These are phyloP conservation scores for Penicillium sp. DNA, from an alignment of 2,329 filamentous ascomycete genomes.

Conservation along the genomic window DNA sequence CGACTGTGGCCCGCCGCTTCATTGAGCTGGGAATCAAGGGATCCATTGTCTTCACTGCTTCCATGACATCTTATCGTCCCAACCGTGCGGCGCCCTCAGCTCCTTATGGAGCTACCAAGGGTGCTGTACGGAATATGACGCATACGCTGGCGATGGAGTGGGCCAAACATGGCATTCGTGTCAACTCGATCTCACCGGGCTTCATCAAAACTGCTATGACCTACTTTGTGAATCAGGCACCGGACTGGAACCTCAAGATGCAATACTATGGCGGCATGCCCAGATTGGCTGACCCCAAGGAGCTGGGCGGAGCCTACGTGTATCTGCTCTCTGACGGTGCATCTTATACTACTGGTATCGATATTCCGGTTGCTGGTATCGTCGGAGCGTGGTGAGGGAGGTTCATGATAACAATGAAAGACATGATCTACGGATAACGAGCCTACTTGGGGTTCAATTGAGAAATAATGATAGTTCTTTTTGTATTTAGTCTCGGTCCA, in stretches of 20 bases:
- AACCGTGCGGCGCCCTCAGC: conserved; percentile 53
- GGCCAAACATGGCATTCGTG: conserved; percentile 40
- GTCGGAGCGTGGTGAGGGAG: neutral
- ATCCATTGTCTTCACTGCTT: conserved; percentile 46
- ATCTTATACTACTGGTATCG: conserved; percentile 38
- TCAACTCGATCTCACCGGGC: conserved; percentile 48
- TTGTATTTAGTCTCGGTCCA: conserved; percentile 17
- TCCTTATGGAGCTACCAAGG: conserved; percentile 48
- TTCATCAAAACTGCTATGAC: conserved; percentile 47
- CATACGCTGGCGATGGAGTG: conserved; percentile 48
- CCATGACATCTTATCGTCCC: conserved; percentile 50
- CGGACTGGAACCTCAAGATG: conserved; percentile 57
- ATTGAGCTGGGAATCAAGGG: conserved; percentile 42
- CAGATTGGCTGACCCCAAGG: conserved; percentile 51
- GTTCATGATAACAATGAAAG: neutral
- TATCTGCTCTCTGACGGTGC: conserved; percentile 52
- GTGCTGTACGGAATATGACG: conserved; percentile 35
- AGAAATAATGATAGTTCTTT: neutral
- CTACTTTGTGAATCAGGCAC: conserved; percentile 51
- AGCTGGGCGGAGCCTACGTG: conserved; percentile 57
- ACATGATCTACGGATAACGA: neutral
- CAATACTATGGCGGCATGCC: conserved; percentile 60
- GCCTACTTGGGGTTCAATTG: neutral
- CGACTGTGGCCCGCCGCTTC: conserved; percentile 34
- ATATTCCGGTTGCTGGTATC: conserved; percentile 41